Conservation (phyloP, 495 filamentous ascomycete species). For the Friedmanniomyces simplex region DNA sequence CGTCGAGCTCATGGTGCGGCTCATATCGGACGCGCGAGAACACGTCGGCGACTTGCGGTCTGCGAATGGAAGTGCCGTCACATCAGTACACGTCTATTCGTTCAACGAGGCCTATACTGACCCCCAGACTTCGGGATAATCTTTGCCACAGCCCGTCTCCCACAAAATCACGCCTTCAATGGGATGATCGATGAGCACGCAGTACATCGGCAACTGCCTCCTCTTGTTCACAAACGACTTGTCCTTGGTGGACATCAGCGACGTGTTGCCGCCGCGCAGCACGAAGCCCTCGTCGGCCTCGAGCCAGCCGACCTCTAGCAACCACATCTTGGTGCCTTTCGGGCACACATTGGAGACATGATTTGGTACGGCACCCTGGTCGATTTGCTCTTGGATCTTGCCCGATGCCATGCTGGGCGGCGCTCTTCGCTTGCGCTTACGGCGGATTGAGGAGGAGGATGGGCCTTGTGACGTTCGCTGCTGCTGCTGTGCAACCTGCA, state of each 20-base stretch:
- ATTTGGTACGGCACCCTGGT: conserved; percentile 18
- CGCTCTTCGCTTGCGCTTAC: conserved; percentile 3
- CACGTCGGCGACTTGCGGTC: conserved; percentile 33
- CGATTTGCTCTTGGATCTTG: conserved; percentile 18
- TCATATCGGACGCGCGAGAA: conserved; percentile 39
- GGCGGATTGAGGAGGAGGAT: not conserved
- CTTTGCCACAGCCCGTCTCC: conserved; percentile 42
- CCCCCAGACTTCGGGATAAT: conserved; percentile 31
- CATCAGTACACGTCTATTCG: not conserved
- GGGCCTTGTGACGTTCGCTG: not conserved
- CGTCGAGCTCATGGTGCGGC: conserved; percentile 34
- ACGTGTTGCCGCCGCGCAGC: conserved; percentile 18
- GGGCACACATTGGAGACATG: conserved; percentile 22
- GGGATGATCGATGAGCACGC: conserved; percentile 42
- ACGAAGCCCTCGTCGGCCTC: conserved; percentile 24
- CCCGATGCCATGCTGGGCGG: not conserved
- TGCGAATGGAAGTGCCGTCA: conserved; percentile 21
- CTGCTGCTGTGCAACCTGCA: conserved; percentile 2
- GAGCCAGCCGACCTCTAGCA: conserved; percentile 21
- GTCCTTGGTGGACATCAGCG: conserved; percentile 8
- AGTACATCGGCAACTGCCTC: conserved; percentile 22
- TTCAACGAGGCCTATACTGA: not conserved
- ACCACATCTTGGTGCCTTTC: conserved; percentile 21
- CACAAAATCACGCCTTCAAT: conserved; percentile 41
- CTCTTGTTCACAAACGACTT: conserved; percentile 19